Evolutionary conservation across 495 filamentous ascomycete genomes (phyloP).

Genomic region (Penicillium maclennaniae): DNA sequence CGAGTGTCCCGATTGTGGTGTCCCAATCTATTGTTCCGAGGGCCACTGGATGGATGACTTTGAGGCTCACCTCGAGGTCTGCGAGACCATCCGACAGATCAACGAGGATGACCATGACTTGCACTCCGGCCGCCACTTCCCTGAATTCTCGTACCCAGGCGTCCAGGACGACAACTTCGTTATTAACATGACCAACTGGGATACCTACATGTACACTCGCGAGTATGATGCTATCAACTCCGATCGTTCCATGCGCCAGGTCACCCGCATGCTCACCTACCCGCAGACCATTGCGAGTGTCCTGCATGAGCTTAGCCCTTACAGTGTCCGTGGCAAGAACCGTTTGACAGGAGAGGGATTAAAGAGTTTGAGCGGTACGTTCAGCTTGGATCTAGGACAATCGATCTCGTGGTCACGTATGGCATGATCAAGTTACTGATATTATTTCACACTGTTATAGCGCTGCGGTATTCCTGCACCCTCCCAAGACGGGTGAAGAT

Average conservation of each 20-base stretch:
- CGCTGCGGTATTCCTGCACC: constrained; percentile 91
- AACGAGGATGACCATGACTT: constrained; percentile 99
- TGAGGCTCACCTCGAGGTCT: constrained; percentile 84
- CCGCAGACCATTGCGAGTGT: constrained; percentile 88
- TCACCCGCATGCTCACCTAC: constrained; percentile 88
- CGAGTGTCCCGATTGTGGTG: constrained; percentile 95
- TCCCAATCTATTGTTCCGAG: constrained; percentile 89
- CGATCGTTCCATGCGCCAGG: constrained; percentile 82
- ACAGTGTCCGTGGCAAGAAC: constrained; percentile 65
- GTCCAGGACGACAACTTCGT: constrained; percentile 86
- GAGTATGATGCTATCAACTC: constrained; percentile 86
- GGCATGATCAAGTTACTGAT: neutral
- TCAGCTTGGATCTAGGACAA: neutral
- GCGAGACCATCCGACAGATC: constrained; percentile 82
- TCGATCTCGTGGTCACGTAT: neutral
- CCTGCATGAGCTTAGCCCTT: constrained; percentile 89
- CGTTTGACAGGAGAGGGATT: constrained; percentile 82
- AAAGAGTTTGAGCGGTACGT: constrained; percentile 85
- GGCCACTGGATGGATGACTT: constrained; percentile 95
- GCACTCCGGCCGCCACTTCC: constrained; percentile 82
- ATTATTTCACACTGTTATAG: constrained; percentile 35
- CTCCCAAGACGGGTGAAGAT: constrained; percentile 72
- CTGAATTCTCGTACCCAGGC: constrained; percentile 87
- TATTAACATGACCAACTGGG: constrained; percentile 98
- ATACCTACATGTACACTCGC: constrained; percentile 87